phyloP scores from a whole-genome alignment of 768 basidiomycete genomes.

The Russula emetica region DNA sequence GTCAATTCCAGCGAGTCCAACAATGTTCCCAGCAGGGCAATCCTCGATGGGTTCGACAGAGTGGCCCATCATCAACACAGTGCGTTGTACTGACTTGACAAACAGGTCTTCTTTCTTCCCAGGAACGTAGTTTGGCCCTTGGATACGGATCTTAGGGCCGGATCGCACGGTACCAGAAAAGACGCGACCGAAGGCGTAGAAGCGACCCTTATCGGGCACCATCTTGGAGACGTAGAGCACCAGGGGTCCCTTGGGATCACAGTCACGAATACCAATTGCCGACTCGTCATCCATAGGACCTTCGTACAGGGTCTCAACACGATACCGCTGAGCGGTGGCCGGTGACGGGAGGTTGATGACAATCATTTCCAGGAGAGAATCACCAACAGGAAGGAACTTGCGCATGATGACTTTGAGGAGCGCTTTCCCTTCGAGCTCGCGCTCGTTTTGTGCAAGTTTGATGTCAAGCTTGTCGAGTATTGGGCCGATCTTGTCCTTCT shows the following conservation, averaged over 20 bases:
- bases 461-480: conserved; percentile 98
- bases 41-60: conserved; percentile 98
- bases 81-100: conserved; percentile 97
- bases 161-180: conserved; percentile 97
- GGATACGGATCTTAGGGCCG: conserved; percentile 98
- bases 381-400: conserved; percentile 99
- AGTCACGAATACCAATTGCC: conserved; percentile 96
- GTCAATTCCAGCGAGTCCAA: conserved; percentile 99
- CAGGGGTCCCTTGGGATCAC: conserved; percentile 92
- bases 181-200: conserved; percentile 99
- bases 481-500: conserved; percentile 77
- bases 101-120: conserved; percentile 99
- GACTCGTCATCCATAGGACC: conserved; percentile 99
- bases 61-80: conserved; percentile 99
- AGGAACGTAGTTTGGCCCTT: conserved; percentile 97
- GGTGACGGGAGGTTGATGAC: conserved; percentile 99
- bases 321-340: conserved; percentile 94
- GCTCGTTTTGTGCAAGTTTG: conserved; percentile 82
- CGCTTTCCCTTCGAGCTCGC: conserved; percentile 90
- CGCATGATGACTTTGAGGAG: conserved; percentile 98
- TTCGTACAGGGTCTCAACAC: conserved; percentile 99
- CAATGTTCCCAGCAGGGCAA: conserved; percentile 97
- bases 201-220: conserved; percentile 99
- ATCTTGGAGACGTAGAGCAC: conserved; percentile 99
- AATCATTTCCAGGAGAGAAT: conserved; percentile 99